A percentile compares a stretch with the other conserved stretches of the same genome.
phyloP scores from a whole-genome alignment of 495 filamentous ascomycete species.

The Penicillium riverlandense region DNA sequence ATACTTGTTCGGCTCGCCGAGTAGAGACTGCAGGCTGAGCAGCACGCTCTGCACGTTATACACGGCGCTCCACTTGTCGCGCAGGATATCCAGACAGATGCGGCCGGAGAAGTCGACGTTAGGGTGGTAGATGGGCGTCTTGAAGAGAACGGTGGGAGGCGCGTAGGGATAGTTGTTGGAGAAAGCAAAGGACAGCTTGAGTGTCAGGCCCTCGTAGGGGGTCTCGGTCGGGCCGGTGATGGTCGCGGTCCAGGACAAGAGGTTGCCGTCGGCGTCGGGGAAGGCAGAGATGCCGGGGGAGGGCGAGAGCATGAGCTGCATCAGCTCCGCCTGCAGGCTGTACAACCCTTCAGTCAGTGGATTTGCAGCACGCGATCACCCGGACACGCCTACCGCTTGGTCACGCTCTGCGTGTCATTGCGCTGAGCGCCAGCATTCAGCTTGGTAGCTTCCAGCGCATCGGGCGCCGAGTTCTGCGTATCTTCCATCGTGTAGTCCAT shows the following conservation, averaged over 20 bases:
- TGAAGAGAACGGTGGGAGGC: conserved; percentile 88
- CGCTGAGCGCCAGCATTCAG: conserved; percentile 48
- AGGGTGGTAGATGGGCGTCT: conserved; percentile 88
- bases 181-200: conserved; percentile 92
- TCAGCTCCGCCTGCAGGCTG: conserved; percentile 93
- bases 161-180: conserved; percentile 89
- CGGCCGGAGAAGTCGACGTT: conserved; percentile 90
- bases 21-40: conserved; percentile 86
- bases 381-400: conserved; percentile 55
- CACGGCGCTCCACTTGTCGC: conserved; percentile 95
- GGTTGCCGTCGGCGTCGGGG: conserved; percentile 80
- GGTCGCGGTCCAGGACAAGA: conserved; percentile 86
- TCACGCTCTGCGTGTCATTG: conserved; percentile 64
- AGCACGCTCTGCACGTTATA: conserved; percentile 93
- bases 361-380: neutral
- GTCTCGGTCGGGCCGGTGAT: conserved; percentile 89
- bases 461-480: conserved; percentile 63
- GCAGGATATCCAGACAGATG: conserved; percentile 94
- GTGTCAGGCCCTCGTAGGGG: conserved; percentile 77
- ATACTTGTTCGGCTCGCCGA: conserved; percentile 98
- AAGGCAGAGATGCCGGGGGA: conserved; percentile 95
- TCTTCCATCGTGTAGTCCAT: conserved; percentile 69
- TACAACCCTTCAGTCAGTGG: conserved; percentile 4
- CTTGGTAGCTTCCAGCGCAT: conserved; percentile 51
- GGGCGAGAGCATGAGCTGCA: conserved; percentile 93